Evolutionary conservation across 192 early-diverging fungal genomes (phyloP).

Genomic region (Mortierella antarctica): DNA sequence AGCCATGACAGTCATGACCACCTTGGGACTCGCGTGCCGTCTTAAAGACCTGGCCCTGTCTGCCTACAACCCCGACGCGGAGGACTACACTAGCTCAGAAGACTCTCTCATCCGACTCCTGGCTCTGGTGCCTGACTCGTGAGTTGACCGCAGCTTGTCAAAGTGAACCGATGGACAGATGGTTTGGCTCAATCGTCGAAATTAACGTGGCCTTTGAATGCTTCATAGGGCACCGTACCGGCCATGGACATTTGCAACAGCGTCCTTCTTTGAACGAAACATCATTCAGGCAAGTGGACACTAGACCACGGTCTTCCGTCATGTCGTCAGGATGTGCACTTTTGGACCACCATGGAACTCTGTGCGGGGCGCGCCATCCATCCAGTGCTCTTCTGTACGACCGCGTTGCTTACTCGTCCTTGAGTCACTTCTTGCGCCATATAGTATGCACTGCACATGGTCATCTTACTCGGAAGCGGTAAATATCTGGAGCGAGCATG

Average conservation of each 20-base stretch:
- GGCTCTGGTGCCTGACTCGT: conserved; percentile 37
- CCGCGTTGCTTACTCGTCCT: background rate
- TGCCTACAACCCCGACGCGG: background rate
- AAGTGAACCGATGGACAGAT: too few relatives aligned
- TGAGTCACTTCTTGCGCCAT: background rate
- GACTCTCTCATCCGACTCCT: conserved; percentile 9
- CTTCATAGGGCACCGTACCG: conserved; percentile 31
- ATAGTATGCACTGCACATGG: conserved; percentile 29
- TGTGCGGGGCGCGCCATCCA: background rate
- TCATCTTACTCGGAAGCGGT: conserved; percentile 65
- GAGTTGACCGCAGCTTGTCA: conserved; percentile 3
- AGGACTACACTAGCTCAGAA: conserved; percentile 10
- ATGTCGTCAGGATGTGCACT: background rate
- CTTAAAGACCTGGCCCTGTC: conserved; percentile 28
- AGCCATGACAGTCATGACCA: conserved; percentile 43
- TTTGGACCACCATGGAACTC: background rate
- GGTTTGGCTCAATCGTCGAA: background rate
- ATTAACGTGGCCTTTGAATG: background rate
- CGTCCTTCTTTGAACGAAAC: conserved; percentile 42
- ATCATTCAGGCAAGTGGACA: conserved; percentile 31
- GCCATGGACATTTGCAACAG: conserved; percentile 50
- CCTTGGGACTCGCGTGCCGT: conserved; percentile 20
- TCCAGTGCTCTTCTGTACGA: background rate
- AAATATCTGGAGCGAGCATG: conserved; percentile 88
- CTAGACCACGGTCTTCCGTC: background rate